phyloP scores from a whole-genome alignment of 352 stramenopile species.

The Phytophthora constricta region DNA sequence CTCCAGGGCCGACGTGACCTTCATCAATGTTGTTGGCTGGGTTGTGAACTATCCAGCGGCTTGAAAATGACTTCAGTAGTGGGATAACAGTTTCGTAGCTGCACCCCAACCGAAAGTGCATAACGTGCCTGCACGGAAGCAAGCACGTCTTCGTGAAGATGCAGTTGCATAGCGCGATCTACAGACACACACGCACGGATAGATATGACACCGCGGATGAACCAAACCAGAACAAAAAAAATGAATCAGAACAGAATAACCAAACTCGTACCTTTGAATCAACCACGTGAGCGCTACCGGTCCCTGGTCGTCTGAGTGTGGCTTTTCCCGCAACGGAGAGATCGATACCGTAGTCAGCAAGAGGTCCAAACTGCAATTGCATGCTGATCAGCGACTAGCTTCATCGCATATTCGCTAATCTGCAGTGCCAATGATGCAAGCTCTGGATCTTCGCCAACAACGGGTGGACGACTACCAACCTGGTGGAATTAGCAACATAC shows the following conservation, averaged over 20 bases:
- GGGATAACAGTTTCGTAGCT: conserved; percentile 16
- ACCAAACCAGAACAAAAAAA: no score
- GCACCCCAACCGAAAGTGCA: background rate
- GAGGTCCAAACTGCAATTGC: background rate
- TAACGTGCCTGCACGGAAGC: conserved; percentile 3
- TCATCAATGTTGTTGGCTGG: conserved; percentile 13
- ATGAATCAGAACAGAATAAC: no score
- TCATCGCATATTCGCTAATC: background rate
- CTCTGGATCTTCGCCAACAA: background rate
- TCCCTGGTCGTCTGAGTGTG: background rate
- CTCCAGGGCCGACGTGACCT: background rate
- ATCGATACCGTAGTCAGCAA: conserved; percentile 10
- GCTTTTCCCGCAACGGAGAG: background rate
- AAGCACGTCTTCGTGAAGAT: conserved; percentile 20
- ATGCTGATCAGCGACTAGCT: background rate
- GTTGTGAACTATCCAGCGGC: conserved; percentile 1
- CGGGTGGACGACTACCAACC: background rate
- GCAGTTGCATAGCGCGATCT: conserved; percentile 1
- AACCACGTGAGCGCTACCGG: background rate
- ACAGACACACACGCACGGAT: background rate
- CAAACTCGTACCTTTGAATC: conserved; percentile 4
- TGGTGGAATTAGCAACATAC: background rate
- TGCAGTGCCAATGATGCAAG: background rate
- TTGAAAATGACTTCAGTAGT: background rate
- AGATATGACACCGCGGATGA: no score